Conservation (phyloP, 441 rosid genomes). For the Biscutella auriculata region DNA sequence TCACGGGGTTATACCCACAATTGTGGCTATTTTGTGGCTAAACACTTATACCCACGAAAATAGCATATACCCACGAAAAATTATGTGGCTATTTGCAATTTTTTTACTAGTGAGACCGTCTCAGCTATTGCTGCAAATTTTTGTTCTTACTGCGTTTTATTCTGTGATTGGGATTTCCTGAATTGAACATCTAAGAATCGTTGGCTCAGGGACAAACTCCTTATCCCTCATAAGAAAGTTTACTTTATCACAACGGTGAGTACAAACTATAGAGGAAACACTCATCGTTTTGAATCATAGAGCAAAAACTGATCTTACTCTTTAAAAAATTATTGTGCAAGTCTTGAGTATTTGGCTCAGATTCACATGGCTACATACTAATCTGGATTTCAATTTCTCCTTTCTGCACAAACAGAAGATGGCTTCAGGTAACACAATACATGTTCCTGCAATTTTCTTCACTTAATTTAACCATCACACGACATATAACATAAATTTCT, state of each 20-base stretch:
- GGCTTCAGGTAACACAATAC: constrained; percentile 44
- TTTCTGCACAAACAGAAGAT: constrained; percentile 31
- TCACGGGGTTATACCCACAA: too few relatives aligned
- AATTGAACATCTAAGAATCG: constrained; percentile 41
- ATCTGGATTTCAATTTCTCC: constrained; percentile 26
- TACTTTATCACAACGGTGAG: constrained; percentile 58
- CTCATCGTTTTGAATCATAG: neutral
- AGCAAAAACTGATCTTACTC: neutral
- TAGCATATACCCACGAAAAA: too few relatives aligned
- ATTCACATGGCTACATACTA: constrained; percentile 65
- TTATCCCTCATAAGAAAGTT: constrained; percentile 37
- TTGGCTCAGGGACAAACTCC: constrained; percentile 78
- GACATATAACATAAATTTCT: neutral
- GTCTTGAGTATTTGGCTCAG: constrained; percentile 49
- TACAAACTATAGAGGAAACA: neutral
- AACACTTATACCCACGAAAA: too few relatives aligned
- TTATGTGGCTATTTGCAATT: too few relatives aligned
- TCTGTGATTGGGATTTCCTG: constrained; percentile 68
- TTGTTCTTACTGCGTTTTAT: constrained; percentile 64
- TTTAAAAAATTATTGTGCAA: constrained; percentile 19
- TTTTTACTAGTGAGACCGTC: constrained; percentile 29
- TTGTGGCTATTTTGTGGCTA: too few relatives aligned
- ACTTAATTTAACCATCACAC: neutral
- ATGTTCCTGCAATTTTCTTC: neutral
- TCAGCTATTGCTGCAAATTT: constrained; percentile 42